These are phyloP conservation scores for Vigna nakashimae DNA, from an alignment of 306 rosid genomes.

Conservation along the genomic window DNA sequence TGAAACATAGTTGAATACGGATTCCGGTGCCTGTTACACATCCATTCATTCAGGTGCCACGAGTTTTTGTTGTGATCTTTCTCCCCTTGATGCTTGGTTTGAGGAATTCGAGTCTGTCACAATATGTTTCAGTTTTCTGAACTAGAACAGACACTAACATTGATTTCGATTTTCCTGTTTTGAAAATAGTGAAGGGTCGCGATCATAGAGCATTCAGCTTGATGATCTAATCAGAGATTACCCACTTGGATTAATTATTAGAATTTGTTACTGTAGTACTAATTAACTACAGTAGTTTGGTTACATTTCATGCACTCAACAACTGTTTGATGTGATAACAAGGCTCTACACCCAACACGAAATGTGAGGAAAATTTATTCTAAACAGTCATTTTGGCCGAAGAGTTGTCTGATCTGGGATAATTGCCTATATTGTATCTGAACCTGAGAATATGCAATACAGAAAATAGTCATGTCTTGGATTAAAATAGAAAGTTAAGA, in stretches of 20 bases:
- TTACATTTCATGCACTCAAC: conserved; percentile 2
- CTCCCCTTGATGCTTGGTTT: not conserved
- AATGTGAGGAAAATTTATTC: conserved; percentile 22
- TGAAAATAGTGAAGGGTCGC: conserved; percentile 24
- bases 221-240: conserved; percentile 20
- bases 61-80: not conserved
- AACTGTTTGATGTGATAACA: conserved; percentile 36
- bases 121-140: conserved; percentile 15
- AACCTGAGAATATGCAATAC: not conserved
- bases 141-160: not conserved
- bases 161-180: conserved; percentile 29
- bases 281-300: not conserved
- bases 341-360: conserved; percentile 2
- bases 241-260: conserved; percentile 26
- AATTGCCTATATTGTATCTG: conserved; percentile 5
- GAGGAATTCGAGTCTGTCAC: not conserved
- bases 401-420: conserved; percentile 15
- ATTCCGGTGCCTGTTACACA: too few relatives aligned
- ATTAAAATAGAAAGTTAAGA: not conserved
- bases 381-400: not conserved
- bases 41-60: too few relatives aligned
- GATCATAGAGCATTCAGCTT: conserved; percentile 26
- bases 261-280: not conserved
- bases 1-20: not conserved
- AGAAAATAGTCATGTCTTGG: not conserved